phyloP scores from a whole-genome alignment of 2,329 filamentous ascomycete species.

The Hymenoscyphus albidus region DNA sequence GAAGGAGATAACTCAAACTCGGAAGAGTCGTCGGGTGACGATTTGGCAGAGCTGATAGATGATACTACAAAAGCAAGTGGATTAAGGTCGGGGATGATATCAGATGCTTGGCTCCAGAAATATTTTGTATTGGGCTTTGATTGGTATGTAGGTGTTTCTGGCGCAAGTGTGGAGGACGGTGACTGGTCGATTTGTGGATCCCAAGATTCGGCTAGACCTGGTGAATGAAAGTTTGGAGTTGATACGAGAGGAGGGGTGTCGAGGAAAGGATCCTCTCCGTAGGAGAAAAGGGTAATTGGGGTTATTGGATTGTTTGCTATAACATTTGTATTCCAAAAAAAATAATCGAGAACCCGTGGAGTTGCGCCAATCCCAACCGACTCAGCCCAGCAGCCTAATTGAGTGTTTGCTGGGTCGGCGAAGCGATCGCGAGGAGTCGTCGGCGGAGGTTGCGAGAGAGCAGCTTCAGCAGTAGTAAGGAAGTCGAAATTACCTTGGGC shows the following conservation, averaged over 20 bases:
- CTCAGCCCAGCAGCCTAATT: neutral
- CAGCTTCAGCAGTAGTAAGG: neutral
- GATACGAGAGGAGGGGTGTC: neutral
- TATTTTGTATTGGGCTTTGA: neutral
- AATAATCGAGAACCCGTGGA: neutral
- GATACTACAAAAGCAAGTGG: neutral
- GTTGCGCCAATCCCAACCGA: neutral
- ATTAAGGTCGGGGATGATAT: neutral
- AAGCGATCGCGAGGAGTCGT: neutral
- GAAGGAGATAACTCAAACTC: neutral
- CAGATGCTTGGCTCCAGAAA: neutral
- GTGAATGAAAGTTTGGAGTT: neutral
- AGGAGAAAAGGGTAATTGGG: neutral
- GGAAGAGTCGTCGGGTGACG: neutral
- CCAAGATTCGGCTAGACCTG: neutral
- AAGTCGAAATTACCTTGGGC: neutral
- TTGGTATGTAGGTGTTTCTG: slow-evolving; percentile 3
- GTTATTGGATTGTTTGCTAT: neutral
- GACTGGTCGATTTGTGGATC: neutral
- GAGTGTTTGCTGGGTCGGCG: neutral
- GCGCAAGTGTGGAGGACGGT: slow-evolving; percentile 6
- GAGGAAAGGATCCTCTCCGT: neutral
- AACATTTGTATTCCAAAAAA: neutral
- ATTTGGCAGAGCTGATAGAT: neutral
- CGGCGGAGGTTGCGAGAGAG: neutral